Evolutionary conservation across 352 stramenopile species (phyloP), one percentile per base, ranked within the genome.

Genomic region (Globisporangium camurandrum): DNA sequence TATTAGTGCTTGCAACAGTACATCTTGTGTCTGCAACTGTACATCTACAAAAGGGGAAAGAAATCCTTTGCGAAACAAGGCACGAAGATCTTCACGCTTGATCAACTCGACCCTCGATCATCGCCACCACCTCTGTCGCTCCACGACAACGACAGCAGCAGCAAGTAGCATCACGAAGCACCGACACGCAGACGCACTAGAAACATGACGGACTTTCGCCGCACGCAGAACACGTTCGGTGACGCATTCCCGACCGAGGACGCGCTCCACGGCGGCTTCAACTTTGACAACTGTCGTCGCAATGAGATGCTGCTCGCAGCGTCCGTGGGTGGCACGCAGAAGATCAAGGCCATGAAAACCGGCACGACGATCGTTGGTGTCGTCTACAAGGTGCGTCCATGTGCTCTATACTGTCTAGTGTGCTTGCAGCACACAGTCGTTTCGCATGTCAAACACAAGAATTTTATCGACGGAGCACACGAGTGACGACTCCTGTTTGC

Each of bases 351-450:
- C 51, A 87, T 61, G 57, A 98, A 98, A 78, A 99, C 96, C 2
- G 95, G 96, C 41, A 99, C 95, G 10, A 99, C 95, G 46, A 99
- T 99, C 65, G 77, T 92, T 43, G 95, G 93, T 53, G 75, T 98
- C 46, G 84, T 98, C n/a, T 99, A 92, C 79, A 96, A 98, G 66
- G 57, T 72, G 10, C 11, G 51, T 20, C 20, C 39, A 19, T 23
- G 4, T n/a, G n/a, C n/a, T n/a, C n/a, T n/a, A n/a, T n/a, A n/a
- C n/a, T n/a, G n/a, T n/a, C n/a, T n/a, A n/a, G n/a, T 52, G 27
- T 22, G 12, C 11, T 34, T 42, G 37, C 11, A 17, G 4, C 17
- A 22, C 12, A 11, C n/a, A 39, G 5, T 20, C 6, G 26, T 19
- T n/a, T 6, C 14, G n/a, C n/a, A 8, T 36, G 17, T 2, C 4